Conservation (phyloP, 768 basidiomycete genomes). For the Boletellus sp. region DNA sequence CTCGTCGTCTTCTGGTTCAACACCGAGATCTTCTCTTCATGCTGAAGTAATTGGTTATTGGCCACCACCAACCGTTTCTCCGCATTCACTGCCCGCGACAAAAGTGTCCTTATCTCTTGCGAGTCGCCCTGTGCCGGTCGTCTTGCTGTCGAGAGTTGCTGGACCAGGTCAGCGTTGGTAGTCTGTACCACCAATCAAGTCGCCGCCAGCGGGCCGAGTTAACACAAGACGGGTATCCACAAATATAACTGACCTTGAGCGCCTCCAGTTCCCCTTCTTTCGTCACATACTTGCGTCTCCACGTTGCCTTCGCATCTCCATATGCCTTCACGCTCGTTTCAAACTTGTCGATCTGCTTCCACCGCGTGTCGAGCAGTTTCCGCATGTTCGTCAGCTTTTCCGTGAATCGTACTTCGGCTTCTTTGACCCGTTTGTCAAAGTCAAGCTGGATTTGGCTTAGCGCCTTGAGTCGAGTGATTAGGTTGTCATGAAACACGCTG, state of each 20-base stretch:
- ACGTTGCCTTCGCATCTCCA: conserved; percentile 74
- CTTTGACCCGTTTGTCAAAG: conserved; percentile 83
- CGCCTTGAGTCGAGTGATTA: conserved; percentile 81
- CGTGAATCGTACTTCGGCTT: conserved; percentile 65
- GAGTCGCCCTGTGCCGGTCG: conserved; percentile 58
- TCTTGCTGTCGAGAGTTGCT: conserved; percentile 62
- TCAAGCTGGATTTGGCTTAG: conserved; percentile 81
- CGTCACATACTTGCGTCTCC: conserved; percentile 76
- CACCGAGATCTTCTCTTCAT: conserved; percentile 79
- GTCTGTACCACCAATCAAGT: conserved; percentile 38
- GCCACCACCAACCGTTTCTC: conserved; percentile 85
- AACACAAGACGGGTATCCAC: too few species aligned
- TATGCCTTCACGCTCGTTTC: conserved; percentile 81
- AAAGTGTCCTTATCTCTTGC: conserved; percentile 67
- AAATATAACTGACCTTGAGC: conserved; percentile 56
- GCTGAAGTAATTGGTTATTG: conserved; percentile 76
- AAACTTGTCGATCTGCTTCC: conserved; percentile 92
- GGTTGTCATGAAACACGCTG: conserved; percentile 88
- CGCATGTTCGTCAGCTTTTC: conserved; percentile 78
- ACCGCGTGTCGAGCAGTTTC: conserved; percentile 82
- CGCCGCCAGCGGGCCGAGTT: too few species aligned
- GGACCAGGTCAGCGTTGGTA: conserved; percentile 68
- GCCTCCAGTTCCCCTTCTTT: conserved; percentile 91
- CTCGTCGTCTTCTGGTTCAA: conserved; percentile 67
- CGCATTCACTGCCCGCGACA: conserved; percentile 73